Conservation (phyloP, 2,329 filamentous ascomycete species). For the Epichloe coenophiala region DNA sequence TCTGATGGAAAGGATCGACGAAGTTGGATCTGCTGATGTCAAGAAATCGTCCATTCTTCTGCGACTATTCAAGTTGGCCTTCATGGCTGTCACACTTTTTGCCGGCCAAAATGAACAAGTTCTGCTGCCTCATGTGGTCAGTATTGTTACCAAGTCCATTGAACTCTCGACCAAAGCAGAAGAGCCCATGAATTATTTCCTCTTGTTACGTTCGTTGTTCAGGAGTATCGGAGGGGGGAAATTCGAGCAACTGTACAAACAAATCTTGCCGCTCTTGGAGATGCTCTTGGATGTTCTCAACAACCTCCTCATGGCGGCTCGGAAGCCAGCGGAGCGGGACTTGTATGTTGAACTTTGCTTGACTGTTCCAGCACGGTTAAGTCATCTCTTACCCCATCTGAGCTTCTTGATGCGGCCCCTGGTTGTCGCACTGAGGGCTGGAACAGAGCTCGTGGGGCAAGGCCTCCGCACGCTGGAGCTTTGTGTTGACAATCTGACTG, state of each 20-base stretch:
- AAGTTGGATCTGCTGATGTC: conserved; percentile 84
- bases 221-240: conserved; percentile 92
- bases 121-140: conserved; percentile 85
- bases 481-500: conserved; percentile 95
- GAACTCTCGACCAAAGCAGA: conserved; percentile 90
- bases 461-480: conserved; percentile 86
- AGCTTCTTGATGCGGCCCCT: conserved; percentile 95
- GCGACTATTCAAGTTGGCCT: conserved; percentile 91
- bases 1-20: conserved; percentile 89
- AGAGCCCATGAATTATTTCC: conserved; percentile 97
- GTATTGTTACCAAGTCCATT: conserved; percentile 94
- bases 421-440: conserved; percentile 85
- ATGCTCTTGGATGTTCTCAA: conserved; percentile 97
- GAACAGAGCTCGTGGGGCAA: conserved; percentile 87
- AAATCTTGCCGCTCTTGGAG: conserved; percentile 87
- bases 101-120: conserved; percentile 91
- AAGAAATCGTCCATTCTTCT: conserved; percentile 87
- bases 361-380: conserved; percentile 86
- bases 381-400: conserved; percentile 86
- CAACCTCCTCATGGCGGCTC: conserved; percentile 78
- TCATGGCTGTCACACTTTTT: conserved; percentile 98
- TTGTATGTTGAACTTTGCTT: conserved; percentile 94
- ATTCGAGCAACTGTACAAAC: conserved; percentile 96
- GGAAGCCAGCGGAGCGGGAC: conserved; percentile 82
- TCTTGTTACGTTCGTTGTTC: conserved; percentile 83